Evolutionary conservation across 495 filamentous ascomycete genomes (phyloP).

Genomic region (Pseudomonodictys pantanalensis): DNA sequence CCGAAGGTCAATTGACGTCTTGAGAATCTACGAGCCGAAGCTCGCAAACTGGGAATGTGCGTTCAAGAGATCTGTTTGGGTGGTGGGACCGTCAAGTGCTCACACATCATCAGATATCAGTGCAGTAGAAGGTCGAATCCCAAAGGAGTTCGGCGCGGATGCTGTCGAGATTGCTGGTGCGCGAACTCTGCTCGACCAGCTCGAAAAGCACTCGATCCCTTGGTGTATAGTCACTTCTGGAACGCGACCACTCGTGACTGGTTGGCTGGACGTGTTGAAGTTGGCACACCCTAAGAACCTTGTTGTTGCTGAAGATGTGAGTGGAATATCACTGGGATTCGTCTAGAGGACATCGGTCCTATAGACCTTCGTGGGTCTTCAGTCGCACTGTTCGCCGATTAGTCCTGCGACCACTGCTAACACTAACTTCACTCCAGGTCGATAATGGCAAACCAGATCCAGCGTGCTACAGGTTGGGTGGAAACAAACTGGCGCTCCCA

Average conservation of each 20-base stretch:
- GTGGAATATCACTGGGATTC: too few species aligned
- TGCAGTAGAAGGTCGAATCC: conserved; percentile 73
- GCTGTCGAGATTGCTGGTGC: conserved; percentile 79
- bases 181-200: conserved; percentile 54
- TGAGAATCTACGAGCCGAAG: conserved; percentile 68
- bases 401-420: too few species aligned
- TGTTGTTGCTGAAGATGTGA: conserved; percentile 84
- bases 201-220: conserved; percentile 56
- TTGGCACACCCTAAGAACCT: conserved; percentile 72
- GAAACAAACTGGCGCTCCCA: conserved; percentile 56
- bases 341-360: too few species aligned
- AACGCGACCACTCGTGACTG: conserved; percentile 72
- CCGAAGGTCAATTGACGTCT: conserved; percentile 75
- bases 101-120: conserved; percentile 63
- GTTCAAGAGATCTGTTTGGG: conserved; percentile 37
- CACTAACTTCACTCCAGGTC: too few species aligned
- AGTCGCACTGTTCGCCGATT: too few species aligned
- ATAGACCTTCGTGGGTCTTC: too few species aligned
- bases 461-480: conserved; percentile 74
- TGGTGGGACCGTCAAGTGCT: background rate
- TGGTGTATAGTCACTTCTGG: conserved; percentile 97
- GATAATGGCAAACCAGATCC: conserved; percentile 84
- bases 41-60: conserved; percentile 90
- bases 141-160: conserved; percentile 68
- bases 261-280: conserved; percentile 78